phyloP scores from a whole-genome alignment of 495 filamentous ascomycete genomes.

The Chaetomium fimeti region DNA sequence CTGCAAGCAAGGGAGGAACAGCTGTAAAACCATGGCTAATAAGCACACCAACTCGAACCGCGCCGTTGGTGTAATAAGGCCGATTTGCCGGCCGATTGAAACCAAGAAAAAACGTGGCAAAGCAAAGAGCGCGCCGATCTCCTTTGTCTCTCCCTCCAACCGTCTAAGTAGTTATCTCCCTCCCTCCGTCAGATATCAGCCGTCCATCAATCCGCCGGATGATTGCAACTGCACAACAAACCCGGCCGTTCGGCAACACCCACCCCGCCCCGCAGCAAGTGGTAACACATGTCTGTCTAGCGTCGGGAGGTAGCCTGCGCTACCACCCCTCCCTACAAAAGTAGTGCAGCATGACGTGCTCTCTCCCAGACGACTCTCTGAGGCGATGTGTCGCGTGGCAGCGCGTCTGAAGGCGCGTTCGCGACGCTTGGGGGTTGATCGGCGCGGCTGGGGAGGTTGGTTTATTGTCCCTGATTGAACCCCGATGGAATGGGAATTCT shows the following conservation, averaged over 20 bases:
- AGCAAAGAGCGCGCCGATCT: neutral
- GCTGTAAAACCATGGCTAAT: slow-evolving; percentile 1
- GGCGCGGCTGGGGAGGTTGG: too few relatives aligned
- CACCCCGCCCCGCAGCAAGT: neutral
- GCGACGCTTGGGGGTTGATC: neutral
- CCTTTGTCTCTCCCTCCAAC: neutral
- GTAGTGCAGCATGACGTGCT: neutral
- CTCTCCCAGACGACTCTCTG: neutral
- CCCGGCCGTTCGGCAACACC: neutral
- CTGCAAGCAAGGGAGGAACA: neutral
- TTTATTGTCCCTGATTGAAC: neutral
- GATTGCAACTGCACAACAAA: neutral
- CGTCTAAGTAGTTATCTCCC: neutral
- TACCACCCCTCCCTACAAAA: neutral
- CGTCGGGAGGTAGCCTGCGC: neutral
- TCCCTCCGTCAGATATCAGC: neutral
- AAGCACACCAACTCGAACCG: neutral
- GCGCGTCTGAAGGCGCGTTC: neutral
- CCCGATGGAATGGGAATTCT: neutral
- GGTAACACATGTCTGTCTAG: neutral
- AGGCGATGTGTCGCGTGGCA: too few relatives aligned
- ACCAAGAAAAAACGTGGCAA: neutral
- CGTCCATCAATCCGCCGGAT: neutral
- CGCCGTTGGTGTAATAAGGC: neutral
- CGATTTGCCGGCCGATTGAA: neutral